A percentile compares a stretch with the other conserved stretches of the same genome.
Evolutionary conservation across 768 basidiomycete species (phyloP).

Genomic region (Podaxis sp.): DNA sequence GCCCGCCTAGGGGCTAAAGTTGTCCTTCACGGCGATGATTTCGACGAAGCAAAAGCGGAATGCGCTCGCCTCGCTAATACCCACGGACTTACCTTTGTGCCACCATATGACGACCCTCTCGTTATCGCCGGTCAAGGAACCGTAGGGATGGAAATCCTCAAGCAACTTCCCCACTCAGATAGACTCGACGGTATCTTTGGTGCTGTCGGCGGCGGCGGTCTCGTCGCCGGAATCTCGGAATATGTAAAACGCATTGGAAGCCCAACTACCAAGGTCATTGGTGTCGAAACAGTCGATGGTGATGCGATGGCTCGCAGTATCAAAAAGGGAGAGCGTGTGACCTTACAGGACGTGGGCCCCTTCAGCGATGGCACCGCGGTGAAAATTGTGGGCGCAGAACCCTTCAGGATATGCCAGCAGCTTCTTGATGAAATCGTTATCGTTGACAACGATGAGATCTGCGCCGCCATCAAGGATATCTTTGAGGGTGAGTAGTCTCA

Average conservation of each 20-base stretch:
- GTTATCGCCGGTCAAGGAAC: slow-evolving; percentile 98
- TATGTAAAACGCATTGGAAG: slow-evolving; percentile 93
- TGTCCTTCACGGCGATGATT: slow-evolving; percentile 87
- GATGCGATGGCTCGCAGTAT: slow-evolving; percentile 92
- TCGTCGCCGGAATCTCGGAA: slow-evolving; percentile 86
- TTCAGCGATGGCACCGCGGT: slow-evolving; percentile 99
- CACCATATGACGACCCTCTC: slow-evolving; percentile 96
- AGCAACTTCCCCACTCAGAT: slow-evolving; percentile 79
- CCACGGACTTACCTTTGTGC: slow-evolving; percentile 86
- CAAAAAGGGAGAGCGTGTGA: slow-evolving; percentile 76
- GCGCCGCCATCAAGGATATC: slow-evolving; percentile 98
- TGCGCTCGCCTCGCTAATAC: slow-evolving; percentile 79
- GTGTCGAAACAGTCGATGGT: slow-evolving; percentile 93
- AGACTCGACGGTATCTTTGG: slow-evolving; percentile 83
- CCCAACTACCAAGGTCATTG: slow-evolving; percentile 78
- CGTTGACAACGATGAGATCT: slow-evolving; percentile 94
- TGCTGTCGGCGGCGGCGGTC: slow-evolving; percentile 92
- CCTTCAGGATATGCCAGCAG: slow-evolving; percentile 88
- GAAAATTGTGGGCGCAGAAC: slow-evolving; percentile 91
- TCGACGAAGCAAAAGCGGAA: slow-evolving; percentile 95
- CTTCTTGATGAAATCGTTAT: slow-evolving; percentile 81
- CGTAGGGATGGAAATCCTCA: slow-evolving; percentile 90
- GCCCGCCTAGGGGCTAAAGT: slow-evolving; percentile 95
- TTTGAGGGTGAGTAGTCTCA: slow-evolving; percentile 74
- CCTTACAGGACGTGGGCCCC: slow-evolving; percentile 87